A percentile compares a stretch with the other conserved stretches of the same genome.
Conservation (phyloP, 2,329 filamentous ascomycete species). For the Mollisia scopiformis region DNA sequence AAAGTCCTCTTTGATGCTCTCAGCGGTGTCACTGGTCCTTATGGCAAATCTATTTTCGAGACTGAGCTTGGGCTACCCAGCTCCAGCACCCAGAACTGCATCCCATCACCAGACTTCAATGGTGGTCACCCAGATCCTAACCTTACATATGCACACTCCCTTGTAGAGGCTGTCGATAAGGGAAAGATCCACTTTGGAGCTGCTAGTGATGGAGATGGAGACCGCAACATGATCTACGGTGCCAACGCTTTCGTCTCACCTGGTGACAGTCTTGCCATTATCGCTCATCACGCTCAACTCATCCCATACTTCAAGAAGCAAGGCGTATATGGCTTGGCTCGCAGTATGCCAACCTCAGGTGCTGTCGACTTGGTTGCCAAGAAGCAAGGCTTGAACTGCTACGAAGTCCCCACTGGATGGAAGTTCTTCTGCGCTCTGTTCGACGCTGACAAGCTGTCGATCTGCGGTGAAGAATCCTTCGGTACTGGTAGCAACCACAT, state of each 20-base stretch:
- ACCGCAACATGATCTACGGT: conserved; percentile 99
- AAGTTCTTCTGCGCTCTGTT: conserved; percentile 99
- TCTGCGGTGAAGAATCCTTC: conserved; percentile 98
- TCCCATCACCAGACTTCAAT: conserved; percentile 91
- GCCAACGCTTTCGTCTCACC: conserved; percentile 96
- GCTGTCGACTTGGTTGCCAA: conserved; percentile 96
- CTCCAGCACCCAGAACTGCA: conserved; percentile 85
- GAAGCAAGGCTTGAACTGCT: conserved; percentile 87
- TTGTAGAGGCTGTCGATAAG: conserved; percentile 93
- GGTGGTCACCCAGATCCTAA: conserved; percentile 98
- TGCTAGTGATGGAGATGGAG: conserved; percentile 94
- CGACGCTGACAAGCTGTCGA: conserved; percentile 93
- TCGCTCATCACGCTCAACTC: conserved; percentile 92
- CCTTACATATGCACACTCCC: conserved; percentile 91
- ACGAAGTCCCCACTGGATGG: conserved; percentile 98
- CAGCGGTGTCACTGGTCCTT: conserved; percentile 92
- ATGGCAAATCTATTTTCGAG: conserved; percentile 93
- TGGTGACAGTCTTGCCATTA: conserved; percentile 96
- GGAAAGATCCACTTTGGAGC: conserved; percentile 93
- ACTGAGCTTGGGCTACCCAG: conserved; percentile 83
- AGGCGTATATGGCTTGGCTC: conserved; percentile 91
- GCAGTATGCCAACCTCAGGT: conserved; percentile 96
- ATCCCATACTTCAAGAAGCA: conserved; percentile 99
- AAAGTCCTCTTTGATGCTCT: conserved; percentile 96
- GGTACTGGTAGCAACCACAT: conserved; percentile 99